These are phyloP conservation scores for Dalbergia cochinchinensis DNA, from an alignment of 306 rosid species.

Conservation along the genomic window DNA sequence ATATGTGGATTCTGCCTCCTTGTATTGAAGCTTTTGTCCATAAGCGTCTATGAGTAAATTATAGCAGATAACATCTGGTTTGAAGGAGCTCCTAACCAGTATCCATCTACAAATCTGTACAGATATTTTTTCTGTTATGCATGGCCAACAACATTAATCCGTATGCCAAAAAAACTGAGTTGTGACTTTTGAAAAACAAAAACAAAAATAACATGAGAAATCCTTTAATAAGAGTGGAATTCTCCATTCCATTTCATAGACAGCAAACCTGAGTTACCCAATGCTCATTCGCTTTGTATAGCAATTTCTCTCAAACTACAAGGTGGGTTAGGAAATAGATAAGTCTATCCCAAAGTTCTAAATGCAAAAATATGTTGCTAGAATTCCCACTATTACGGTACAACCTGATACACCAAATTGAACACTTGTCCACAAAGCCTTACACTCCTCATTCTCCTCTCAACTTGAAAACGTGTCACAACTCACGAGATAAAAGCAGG, in stretches of 20 bases:
- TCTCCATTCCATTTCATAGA: background rate
- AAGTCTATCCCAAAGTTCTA: background rate
- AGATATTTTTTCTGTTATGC: constrained; percentile 33
- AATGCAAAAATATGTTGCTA: background rate
- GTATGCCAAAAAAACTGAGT: background rate
- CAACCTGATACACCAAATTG: background rate
- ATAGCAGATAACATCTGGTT: constrained; percentile 90
- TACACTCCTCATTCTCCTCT: too few relatives aligned
- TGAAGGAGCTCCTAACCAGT: constrained; percentile 79
- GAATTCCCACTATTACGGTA: background rate
- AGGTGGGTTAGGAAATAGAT: background rate
- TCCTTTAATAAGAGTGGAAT: background rate
- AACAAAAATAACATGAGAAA: constrained; percentile 12
- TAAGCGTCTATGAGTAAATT: constrained; percentile 92
- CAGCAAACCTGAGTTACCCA: background rate
- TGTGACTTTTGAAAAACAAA: background rate
- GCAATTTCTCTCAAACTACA: background rate
- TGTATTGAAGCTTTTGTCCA: constrained; percentile 72
- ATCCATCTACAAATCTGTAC: constrained; percentile 90
- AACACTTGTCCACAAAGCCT: background rate
- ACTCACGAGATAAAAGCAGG: too few relatives aligned
- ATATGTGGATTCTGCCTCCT: constrained; percentile 83
- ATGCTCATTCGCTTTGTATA: too few relatives aligned
- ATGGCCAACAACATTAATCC: constrained; percentile 26
- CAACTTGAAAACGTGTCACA: too few relatives aligned